Conservation (phyloP, 2,329 filamentous ascomycete species). For the Fulvia fulva region DNA sequence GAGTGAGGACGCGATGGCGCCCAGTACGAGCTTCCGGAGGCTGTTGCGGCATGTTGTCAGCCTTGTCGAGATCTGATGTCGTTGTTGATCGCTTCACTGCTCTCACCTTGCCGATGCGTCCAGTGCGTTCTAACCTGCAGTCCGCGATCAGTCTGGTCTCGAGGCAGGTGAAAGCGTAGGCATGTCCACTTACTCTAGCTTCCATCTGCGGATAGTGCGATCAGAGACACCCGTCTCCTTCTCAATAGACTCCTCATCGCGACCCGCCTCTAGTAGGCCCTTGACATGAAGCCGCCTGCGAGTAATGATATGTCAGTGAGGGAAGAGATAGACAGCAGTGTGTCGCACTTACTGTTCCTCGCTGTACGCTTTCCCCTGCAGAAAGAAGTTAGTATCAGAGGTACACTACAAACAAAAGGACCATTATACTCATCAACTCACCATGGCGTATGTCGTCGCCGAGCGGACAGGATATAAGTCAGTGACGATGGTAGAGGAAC, state of each 20-base stretch:
- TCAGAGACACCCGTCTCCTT: slow-evolving; percentile 36
- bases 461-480: too few species aligned
- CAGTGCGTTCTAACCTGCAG: slow-evolving; percentile 9
- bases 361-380: slow-evolving; percentile 27
- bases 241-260: slow-evolving; percentile 36
- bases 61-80: neutral
- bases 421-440: too few species aligned
- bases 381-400: neutral
- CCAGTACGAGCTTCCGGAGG: slow-evolving; percentile 36
- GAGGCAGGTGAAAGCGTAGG: neutral
- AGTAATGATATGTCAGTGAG: too few species aligned
- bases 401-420: neutral
- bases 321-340: too few species aligned
- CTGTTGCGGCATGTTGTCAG: slow-evolving; percentile 3
- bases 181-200: slow-evolving; percentile 27
- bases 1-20: slow-evolving; percentile 33
- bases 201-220: slow-evolving; percentile 34
- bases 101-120: slow-evolving; percentile 34
- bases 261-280: slow-evolving; percentile 30
- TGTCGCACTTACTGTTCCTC: too few species aligned
- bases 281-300: slow-evolving; percentile 5
- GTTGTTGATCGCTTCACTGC: neutral
- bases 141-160: neutral
- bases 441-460: too few species aligned
- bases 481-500: too few species aligned